A percentile compares a stretch with the other conserved stretches of the same genome.
phyloP scores from a whole-genome alignment of 1,139 yeast genomes.

The Torulaspora globosa region DNA sequence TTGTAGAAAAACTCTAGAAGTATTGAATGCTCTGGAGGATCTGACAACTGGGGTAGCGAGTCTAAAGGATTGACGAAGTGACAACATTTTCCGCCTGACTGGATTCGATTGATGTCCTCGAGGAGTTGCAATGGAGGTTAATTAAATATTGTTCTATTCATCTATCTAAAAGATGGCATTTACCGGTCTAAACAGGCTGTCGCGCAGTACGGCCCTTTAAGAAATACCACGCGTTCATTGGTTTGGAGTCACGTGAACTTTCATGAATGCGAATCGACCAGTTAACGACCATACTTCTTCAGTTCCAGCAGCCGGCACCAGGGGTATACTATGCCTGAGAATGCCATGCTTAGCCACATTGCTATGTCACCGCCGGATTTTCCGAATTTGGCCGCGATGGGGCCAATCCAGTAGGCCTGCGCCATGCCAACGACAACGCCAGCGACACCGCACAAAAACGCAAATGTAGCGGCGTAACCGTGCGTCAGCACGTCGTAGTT shows the following conservation, averaged over 20 bases:
- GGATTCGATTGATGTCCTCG: neutral
- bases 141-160: conserved; percentile 1
- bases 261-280: no score
- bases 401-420: conserved; percentile 74
- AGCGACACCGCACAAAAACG: conserved; percentile 61
- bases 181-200: conserved; percentile 9
- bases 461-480: conserved; percentile 59
- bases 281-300: conserved; percentile 44
- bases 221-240: conserved; percentile 15
- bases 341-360: conserved; percentile 73
- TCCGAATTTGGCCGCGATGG: conserved; percentile 57
- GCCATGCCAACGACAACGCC: conserved; percentile 84
- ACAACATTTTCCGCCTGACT: conserved; percentile 18
- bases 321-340: conserved; percentile 65
- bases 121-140: neutral
- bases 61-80: conserved; percentile 30
- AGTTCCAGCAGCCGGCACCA: conserved; percentile 60
- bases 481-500: conserved; percentile 50
- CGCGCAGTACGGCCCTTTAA: conserved; percentile 8
- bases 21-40: conserved; percentile 22
- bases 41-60: conserved; percentile 31
- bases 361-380: conserved; percentile 72
- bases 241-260: conserved; percentile 23
- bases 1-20: conserved; percentile 27
- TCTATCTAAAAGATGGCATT: conserved; percentile 1